Evolutionary conservation across 2,329 filamentous ascomycete species (phyloP).

Genomic region (Bipolaris cookei): DNA sequence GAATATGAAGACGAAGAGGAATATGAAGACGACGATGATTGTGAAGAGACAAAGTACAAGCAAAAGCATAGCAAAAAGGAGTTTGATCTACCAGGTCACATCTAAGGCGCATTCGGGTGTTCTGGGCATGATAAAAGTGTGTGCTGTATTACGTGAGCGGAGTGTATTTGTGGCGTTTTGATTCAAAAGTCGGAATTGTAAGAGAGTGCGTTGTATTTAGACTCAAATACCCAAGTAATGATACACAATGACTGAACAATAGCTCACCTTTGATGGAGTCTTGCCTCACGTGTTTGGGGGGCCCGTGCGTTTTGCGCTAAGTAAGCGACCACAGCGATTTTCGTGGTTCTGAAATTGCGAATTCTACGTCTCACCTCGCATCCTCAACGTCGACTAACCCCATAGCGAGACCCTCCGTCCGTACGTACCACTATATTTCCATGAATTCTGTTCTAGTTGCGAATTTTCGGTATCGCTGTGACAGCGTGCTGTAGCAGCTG

Average conservation of each 20-base stretch:
- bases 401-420: conserved; percentile 34
- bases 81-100: conserved; percentile 47
- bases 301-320: conserved; percentile 19
- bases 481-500: background rate
- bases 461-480: conserved; percentile 1
- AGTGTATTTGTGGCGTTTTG: background rate
- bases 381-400: conserved; percentile 36
- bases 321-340: conserved; percentile 30
- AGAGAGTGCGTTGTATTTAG: conserved; percentile 5
- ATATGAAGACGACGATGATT: conserved; percentile 38
- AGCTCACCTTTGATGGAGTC: background rate
- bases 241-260: background rate
- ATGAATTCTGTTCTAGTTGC: background rate
- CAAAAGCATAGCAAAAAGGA: conserved; percentile 33
- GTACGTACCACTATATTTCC: conserved; percentile 25
- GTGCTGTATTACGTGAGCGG: background rate
- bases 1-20: too few species aligned
- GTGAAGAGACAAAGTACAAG: conserved; percentile 33
- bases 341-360: conserved; percentile 21
- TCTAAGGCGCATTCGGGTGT: conserved; percentile 30
- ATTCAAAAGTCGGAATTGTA: background rate
- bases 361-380: conserved; percentile 29
- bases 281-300: conserved; percentile 9
- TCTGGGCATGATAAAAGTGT: conserved; percentile 10
- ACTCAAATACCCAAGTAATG: conserved; percentile 8